Evolutionary conservation across 2,329 filamentous ascomycete genomes (phyloP).

Genomic region (Alternaria triticina): DNA sequence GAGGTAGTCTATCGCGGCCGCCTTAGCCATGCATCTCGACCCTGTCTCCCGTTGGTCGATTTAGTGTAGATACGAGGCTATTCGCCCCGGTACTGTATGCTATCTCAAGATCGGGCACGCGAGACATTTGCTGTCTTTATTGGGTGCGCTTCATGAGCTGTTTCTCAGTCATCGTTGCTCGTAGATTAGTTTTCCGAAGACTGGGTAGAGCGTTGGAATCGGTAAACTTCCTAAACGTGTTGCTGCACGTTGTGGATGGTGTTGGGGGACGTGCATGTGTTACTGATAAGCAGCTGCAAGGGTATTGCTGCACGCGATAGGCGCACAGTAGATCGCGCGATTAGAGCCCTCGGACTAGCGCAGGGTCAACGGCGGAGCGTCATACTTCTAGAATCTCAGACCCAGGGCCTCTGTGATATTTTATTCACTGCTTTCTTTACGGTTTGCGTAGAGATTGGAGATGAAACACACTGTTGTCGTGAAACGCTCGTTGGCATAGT

Average conservation of each 20-base stretch:
- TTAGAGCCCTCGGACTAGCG: slow-evolving; percentile 35
- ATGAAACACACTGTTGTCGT: not conserved
- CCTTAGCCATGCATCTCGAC: slow-evolving; percentile 25
- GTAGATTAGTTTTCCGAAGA: not conserved
- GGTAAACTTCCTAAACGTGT: not conserved
- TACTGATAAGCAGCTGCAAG: slow-evolving; percentile 33
- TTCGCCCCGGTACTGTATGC: not conserved
- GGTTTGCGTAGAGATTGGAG: not conserved
- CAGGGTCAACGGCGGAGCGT: slow-evolving; percentile 33
- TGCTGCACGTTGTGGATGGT: slow-evolving; percentile 2
- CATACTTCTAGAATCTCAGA: slow-evolving; percentile 17
- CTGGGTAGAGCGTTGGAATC: not conserved
- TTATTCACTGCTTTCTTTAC: not conserved
- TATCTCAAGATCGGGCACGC: not conserved
- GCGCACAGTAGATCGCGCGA: slow-evolving; percentile 29
- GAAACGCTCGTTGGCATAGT: not conserved
- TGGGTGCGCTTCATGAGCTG: not conserved
- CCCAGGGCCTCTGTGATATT: not conserved
- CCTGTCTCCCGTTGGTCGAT: slow-evolving; percentile 20
- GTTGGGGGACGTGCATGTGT: slow-evolving; percentile 15
- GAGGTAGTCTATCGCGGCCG: slow-evolving; percentile 36
- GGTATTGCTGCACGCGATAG: slow-evolving; percentile 14
- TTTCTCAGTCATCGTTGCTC: not conserved
- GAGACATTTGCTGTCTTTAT: not conserved
- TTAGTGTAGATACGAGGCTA: slow-evolving; percentile 13